Percentiles rank a stretch among this genome's conserved stretches.
These are phyloP conservation scores for Chlamydomonas schloesseri DNA, from an alignment of 139 green algal genomes.

Conservation along the genomic window DNA sequence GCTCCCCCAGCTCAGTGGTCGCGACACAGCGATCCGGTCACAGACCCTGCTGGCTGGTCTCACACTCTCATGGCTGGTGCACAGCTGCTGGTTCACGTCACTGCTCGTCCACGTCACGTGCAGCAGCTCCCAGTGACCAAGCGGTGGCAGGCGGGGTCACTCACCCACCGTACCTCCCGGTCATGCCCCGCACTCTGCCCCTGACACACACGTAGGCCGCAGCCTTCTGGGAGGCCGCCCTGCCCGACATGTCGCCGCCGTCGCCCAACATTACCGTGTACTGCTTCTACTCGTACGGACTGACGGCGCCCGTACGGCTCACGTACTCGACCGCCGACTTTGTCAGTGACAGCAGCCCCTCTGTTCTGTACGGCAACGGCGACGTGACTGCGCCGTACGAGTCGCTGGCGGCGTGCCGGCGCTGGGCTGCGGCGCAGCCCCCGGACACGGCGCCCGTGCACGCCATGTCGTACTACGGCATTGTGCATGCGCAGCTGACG, in stretches of 20 bases:
- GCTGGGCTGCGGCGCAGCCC: background rate
- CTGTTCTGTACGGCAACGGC: conserved; percentile 12
- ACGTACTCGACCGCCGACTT: conserved; percentile 14
- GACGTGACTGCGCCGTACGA: conserved; percentile 35
- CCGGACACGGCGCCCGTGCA: background rate
- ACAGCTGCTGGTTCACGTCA: no score
- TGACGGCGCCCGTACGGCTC: background rate
- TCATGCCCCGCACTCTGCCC: background rate
- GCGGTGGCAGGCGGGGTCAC: no score
- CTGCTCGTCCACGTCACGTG: no score
- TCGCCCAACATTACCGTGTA: conserved; percentile 34
- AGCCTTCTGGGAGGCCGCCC: conserved; percentile 22
- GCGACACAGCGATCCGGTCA: no score
- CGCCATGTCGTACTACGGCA: background rate
- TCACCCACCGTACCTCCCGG: no score
- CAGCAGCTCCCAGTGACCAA: no score
- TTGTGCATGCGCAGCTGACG: conserved; percentile 35
- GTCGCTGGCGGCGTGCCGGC: conserved; percentile 20
- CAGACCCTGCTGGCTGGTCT: no score
- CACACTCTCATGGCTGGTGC: no score
- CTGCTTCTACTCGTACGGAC: conserved; percentile 47
- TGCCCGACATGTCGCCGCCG: background rate
- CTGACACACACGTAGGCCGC: conserved; percentile 9
- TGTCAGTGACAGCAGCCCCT: background rate
- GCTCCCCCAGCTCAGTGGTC: no score